phyloP scores from a whole-genome alignment of 805 yeast genomes.

The Saturnispora besseyi region DNA sequence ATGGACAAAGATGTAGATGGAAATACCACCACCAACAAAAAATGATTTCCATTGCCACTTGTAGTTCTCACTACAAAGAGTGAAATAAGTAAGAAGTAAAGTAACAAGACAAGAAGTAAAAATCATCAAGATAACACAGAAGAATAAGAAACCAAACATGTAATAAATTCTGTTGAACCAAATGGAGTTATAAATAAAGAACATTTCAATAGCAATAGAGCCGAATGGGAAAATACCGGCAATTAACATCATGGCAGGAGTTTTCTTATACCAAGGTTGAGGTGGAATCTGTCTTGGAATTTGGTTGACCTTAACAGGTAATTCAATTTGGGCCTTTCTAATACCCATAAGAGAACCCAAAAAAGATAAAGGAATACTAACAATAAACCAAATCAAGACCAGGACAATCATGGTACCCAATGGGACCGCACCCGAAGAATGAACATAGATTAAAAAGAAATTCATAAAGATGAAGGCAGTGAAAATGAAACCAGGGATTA shows the following conservation, averaged over 20 bases:
- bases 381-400: slow-evolving; percentile 71
- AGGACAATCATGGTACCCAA: slow-evolving; percentile 80
- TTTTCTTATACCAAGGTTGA: slow-evolving; percentile 76
- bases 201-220: slow-evolving; percentile 89
- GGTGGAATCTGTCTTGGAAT: slow-evolving; percentile 93
- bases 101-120: slow-evolving; percentile 76
- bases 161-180: slow-evolving; percentile 93
- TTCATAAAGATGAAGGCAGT: slow-evolving; percentile 59
- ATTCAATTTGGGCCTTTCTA: slow-evolving; percentile 35
- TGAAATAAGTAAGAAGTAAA: slow-evolving; percentile 69
- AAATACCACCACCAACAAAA: slow-evolving; percentile 82
- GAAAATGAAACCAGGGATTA: slow-evolving; percentile 79
- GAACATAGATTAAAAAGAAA: slow-evolving; percentile 66
- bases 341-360: slow-evolving; percentile 76
- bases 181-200: slow-evolving; percentile 79
- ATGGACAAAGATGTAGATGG: slow-evolving; percentile 76
- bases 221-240: slow-evolving; percentile 95
- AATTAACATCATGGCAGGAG: slow-evolving; percentile 55
- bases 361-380: slow-evolving; percentile 77
- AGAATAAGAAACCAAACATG: slow-evolving; percentile 95
- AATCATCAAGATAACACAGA: slow-evolving; percentile 77
- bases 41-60: slow-evolving; percentile 96
- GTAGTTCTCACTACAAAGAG: slow-evolving; percentile 84
- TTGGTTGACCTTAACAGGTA: slow-evolving; percentile 86
- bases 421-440: slow-evolving; percentile 93